phyloP scores from a whole-genome alignment of 352 stramenopile species.

The Pythium inflatum region DNA sequence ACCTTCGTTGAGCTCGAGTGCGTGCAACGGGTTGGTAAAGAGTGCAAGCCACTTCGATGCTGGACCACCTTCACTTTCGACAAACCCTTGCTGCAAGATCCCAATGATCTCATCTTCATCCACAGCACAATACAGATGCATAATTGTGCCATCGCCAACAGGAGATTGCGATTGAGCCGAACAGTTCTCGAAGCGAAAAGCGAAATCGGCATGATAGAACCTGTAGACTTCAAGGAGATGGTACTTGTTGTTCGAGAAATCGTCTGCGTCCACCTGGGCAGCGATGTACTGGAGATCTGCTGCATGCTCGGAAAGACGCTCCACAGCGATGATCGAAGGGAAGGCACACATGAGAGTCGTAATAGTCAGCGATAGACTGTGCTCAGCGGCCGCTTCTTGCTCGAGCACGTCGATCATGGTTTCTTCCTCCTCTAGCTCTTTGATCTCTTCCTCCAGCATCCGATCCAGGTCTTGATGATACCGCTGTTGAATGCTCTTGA shows the following conservation, averaged over 20 bases:
- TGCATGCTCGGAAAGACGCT: constrained; percentile 48
- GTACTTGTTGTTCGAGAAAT: neutral
- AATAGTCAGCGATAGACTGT: constrained; percentile 42
- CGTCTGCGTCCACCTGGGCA: constrained; percentile 34
- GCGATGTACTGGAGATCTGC: constrained; percentile 56
- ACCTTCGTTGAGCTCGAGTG: constrained; percentile 13
- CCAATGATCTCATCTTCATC: constrained; percentile 40
- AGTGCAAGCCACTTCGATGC: constrained; percentile 13
- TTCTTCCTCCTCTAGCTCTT: constrained; percentile 42
- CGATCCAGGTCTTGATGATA: constrained; percentile 36
- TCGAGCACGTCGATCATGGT: constrained; percentile 47
- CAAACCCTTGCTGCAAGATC: constrained; percentile 45
- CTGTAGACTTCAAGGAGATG: constrained; percentile 53
- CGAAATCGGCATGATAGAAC: constrained; percentile 47
- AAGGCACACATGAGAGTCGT: constrained; percentile 43
- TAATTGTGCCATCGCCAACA: constrained; percentile 37
- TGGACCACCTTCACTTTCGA: neutral
- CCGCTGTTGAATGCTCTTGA: constrained; percentile 39
- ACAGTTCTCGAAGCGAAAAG: constrained; percentile 33
- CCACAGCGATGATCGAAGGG: constrained; percentile 44
- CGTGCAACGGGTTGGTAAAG: constrained; percentile 26
- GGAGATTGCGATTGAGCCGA: neutral
- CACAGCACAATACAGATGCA: constrained; percentile 49
- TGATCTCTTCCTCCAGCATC: constrained; percentile 38
- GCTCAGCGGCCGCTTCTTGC: constrained; percentile 49